Evolutionary conservation across 176 grass and related monocot genomes (phyloP), one percentile per base, ranked within the genome.

Genomic region (Alloteropsis semialata): DNA sequence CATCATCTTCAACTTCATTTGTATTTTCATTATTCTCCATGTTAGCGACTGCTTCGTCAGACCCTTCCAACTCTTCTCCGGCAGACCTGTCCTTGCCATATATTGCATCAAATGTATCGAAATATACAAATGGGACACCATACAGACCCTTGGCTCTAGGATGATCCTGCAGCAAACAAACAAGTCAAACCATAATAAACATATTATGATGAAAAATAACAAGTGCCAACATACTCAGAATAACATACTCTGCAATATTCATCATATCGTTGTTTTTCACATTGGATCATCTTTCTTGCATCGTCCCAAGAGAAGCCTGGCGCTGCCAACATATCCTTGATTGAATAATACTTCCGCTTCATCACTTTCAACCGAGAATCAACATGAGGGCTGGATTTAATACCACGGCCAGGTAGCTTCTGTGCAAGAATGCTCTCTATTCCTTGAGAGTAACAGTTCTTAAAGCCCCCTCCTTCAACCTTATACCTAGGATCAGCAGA

Each of bases 401-500:
- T 89, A 9, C 83, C 88, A 29, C 17, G 72, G 5, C 78, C 77
- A 17, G 88, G 78, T 24, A 89, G 64, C 72, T 84, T 81, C 17
- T 77, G 78, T 16, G 78, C 36, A 63, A 89, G 88, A 37, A 89
- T 81, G 55, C 13, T 37, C 71, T 81, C 82, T 27, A 89, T 89
- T 19, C 82, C 77, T 30, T 76, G 82, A 28, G 87, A 64, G 48
- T 89, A 85, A 42, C 82, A 81, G 77, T 89, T 89, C 82, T 81
- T 89, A 63, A 89, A 85, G 21, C 53, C 87, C 53, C 87, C 87
- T 85, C 87, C 87, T 29, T 85, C 71, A 34, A 81, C 77, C 82
- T 84, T 81, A 75, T 77, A 85, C 54, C 44, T 89, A n/a, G 87
- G 63, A 44, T 89, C 82, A 29, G 49, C 28, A 70, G 82, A 89